A percentile compares a stretch with the other conserved stretches of the same genome.
phyloP scores from a whole-genome alignment of 768 basidiomycete genomes.

The Hericium erinaceus region DNA sequence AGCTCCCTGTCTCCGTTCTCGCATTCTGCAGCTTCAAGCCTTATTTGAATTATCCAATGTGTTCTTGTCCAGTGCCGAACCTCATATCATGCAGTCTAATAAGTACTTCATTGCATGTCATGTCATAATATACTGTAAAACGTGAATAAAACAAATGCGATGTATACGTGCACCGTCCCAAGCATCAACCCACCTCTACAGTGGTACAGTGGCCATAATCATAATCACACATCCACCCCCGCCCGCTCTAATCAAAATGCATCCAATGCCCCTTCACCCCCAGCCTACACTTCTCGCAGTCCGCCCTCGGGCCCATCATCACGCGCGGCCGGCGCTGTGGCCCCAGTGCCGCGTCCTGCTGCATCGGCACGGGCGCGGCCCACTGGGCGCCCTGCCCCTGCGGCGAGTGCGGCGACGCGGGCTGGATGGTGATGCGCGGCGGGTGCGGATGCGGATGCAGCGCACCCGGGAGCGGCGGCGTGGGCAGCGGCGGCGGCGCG shows the following conservation, averaged over 20 bases:
- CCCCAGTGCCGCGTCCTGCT: constrained; percentile 1
- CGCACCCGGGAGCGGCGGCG: background rate
- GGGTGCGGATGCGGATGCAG: background rate
- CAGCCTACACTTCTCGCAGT: constrained; percentile 58
- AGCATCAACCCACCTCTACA: background rate
- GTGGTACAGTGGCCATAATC: background rate
- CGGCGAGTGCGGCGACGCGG: constrained; percentile 15
- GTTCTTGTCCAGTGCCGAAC: no score
- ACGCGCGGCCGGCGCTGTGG: constrained; percentile 37
- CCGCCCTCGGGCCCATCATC: constrained; percentile 63
- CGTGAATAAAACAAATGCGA: background rate
- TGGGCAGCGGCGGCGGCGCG: background rate
- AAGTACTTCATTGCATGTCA: no score
- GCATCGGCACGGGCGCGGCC: constrained; percentile 17
- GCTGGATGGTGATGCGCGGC: constrained; percentile 15
- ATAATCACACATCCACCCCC: background rate
- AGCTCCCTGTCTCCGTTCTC: no score
- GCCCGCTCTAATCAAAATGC: background rate
- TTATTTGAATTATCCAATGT: no score
- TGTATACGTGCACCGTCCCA: background rate
- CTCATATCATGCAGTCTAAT: no score
- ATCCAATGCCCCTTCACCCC: background rate
- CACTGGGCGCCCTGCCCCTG: background rate
- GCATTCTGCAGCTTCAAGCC: no score
- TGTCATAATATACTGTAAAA: background rate